phyloP scores from a whole-genome alignment of 2,329 filamentous ascomycete genomes.

The Neonectria faginata region DNA sequence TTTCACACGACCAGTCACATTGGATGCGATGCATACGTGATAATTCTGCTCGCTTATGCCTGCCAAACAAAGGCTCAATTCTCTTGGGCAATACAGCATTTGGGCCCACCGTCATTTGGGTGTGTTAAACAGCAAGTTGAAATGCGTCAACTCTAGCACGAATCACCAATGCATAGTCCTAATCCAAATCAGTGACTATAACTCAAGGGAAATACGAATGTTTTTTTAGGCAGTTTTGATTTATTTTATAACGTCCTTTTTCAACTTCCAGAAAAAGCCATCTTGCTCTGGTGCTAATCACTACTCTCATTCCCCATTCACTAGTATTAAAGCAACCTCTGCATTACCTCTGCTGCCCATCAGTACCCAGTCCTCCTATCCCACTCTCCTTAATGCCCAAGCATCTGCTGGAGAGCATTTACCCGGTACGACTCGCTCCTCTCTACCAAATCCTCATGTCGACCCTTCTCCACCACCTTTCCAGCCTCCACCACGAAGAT shows the following conservation, averaged over 20 bases:
- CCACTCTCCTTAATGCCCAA: conserved; percentile 36
- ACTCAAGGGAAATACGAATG: too few relatives aligned
- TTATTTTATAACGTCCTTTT: too few relatives aligned
- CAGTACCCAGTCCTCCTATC: background rate
- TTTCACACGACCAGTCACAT: too few relatives aligned
- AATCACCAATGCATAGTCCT: too few relatives aligned
- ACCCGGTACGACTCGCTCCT: conserved; percentile 64
- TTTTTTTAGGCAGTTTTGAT: too few relatives aligned
- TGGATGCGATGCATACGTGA: too few relatives aligned
- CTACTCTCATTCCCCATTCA: background rate
- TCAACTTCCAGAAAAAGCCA: too few relatives aligned
- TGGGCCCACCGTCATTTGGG: background rate
- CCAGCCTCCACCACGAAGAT: conserved; percentile 69
- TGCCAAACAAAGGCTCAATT: background rate
- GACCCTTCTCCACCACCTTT: conserved; percentile 62
- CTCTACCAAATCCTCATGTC: conserved; percentile 66
- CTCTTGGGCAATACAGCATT: background rate
- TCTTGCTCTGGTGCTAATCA: too few relatives aligned
- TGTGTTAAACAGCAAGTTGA: too few relatives aligned
- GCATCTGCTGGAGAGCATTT: conserved; percentile 65
- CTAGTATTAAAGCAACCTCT: background rate
- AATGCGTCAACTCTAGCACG: too few relatives aligned
- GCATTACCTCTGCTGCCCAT: background rate
- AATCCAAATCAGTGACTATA: too few relatives aligned
- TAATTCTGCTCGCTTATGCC: background rate